Evolutionary conservation across 257 asterid species (phyloP), one percentile per base, ranked within the genome.

Genomic region (Eucommia ulmoides): DNA sequence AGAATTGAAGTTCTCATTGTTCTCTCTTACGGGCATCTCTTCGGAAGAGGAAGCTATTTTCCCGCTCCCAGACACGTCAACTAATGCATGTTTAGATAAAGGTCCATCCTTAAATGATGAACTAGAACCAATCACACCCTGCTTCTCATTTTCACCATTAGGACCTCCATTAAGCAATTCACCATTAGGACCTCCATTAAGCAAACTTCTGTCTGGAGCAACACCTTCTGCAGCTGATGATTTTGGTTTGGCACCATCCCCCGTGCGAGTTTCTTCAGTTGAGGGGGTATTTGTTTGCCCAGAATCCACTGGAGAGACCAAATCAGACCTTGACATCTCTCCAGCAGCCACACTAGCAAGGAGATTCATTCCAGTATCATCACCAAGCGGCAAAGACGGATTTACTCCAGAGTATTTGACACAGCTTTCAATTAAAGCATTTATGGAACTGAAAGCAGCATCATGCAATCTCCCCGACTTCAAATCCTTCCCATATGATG

Each of bases 271-370:
- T 56, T 74, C 79, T 26, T 71, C 70, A 55, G 23, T 76, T 23
- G 52, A 65, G 17, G 58, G 67, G 45, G 54, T 50, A 33, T 54
- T 58, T 62, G 62, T 65, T 57, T 68, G 70, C 14, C 64, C 50
- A 61, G 68, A 69, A 61, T 63, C 68, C 22, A 51, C 24, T 45
- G 74, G 66, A 20, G 65, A 68, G 55, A 52, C 59, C 52, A 65
- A 35, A 24, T 67, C 77, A 58, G 80, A 72, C 42, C 72, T 64
- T 15, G 69, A 73, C 67, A 73, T 77, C 59, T 77, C 80, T 45
- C 73, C 74, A 18, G 83, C 61, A 49, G 86, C 86, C 50, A 78
- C 87, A 61, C 83, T 74, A 23, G 86, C 86, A 49, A 78, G 82
- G 24, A 78, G 75, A 70, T 78, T 78, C 79, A 77, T 77, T 41